Evolutionary conservation across 2,329 filamentous ascomycete genomes (phyloP).

Genomic region (Xylaria sp.): DNA sequence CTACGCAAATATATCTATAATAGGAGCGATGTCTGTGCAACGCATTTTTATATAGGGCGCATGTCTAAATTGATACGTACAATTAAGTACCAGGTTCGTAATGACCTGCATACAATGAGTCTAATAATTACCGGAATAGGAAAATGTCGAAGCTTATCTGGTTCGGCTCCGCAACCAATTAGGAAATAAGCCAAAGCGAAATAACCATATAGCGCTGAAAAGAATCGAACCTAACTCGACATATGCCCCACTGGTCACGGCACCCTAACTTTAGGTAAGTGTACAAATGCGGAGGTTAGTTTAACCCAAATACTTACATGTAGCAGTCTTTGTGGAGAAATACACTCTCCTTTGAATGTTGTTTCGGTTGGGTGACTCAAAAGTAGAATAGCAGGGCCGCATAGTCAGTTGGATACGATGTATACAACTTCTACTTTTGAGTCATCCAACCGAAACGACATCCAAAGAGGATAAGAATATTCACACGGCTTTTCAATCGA

Average conservation of each 20-base stretch:
- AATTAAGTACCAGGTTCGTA: neutral
- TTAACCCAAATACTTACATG: neutral
- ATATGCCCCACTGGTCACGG: too few relatives aligned
- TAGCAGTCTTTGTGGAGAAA: neutral
- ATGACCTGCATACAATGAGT: neutral
- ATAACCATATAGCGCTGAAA: too few relatives aligned
- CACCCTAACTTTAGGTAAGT: neutral
- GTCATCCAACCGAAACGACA: too few relatives aligned
- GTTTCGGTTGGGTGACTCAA: too few relatives aligned
- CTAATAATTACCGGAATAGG: constrained; percentile 1
- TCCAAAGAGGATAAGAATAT: too few relatives aligned
- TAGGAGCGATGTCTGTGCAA: neutral
- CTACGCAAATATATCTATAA: constrained; percentile 12
- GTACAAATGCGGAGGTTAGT: neutral
- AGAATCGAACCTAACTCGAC: too few relatives aligned
- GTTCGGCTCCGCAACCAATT: neutral
- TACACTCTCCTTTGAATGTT: neutral
- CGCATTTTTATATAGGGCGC: neutral
- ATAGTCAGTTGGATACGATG: too few relatives aligned
- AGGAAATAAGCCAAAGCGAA: too few relatives aligned
- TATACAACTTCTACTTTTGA: too few relatives aligned
- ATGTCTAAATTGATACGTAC: neutral
- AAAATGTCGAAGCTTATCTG: constrained; percentile 7
- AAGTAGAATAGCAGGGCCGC: too few relatives aligned
- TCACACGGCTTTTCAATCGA: neutral